These are phyloP conservation scores for Monosporascus sp. DNA, from an alignment of 2,329 filamentous ascomycete genomes.

Conservation along the genomic window DNA sequence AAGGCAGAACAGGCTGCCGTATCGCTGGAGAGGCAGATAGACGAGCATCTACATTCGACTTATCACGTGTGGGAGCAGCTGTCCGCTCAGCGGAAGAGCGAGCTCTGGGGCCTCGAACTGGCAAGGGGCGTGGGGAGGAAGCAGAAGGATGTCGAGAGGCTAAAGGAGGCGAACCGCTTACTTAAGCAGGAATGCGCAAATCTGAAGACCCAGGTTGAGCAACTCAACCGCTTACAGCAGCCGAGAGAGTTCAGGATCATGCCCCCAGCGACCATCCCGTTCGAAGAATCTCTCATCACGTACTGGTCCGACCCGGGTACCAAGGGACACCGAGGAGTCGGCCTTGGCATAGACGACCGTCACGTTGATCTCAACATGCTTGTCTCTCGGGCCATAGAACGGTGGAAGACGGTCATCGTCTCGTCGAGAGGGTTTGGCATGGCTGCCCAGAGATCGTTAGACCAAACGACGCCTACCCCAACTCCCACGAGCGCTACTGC, in stretches of 20 bases:
- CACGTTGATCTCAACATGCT: slow-evolving; percentile 46
- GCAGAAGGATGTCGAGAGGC: slow-evolving; percentile 47
- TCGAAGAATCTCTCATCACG: slow-evolving; percentile 43
- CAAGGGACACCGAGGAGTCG: slow-evolving; percentile 34
- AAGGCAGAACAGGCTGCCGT: slow-evolving; percentile 48
- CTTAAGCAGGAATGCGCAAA: slow-evolving; percentile 52
- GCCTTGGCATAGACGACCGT: slow-evolving; percentile 44
- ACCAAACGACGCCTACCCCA: slow-evolving; percentile 24
- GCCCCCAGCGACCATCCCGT: slow-evolving; percentile 45
- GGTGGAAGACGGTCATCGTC: slow-evolving; percentile 58
- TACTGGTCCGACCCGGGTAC: slow-evolving; percentile 41
- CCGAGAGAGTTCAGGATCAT: slow-evolving; percentile 53
- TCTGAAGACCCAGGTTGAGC: slow-evolving; percentile 53
- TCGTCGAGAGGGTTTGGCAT: slow-evolving; percentile 44
- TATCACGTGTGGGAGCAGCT: slow-evolving; percentile 72
- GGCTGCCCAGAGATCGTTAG: slow-evolving; percentile 44
- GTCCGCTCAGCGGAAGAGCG: slow-evolving; percentile 46
- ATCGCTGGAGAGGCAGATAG: slow-evolving; percentile 61
- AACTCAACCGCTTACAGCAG: slow-evolving; percentile 53
- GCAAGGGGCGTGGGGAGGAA: slow-evolving; percentile 54
- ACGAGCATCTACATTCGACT: slow-evolving; percentile 70
- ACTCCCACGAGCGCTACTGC: slow-evolving; percentile 17
- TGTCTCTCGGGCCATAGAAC: slow-evolving; percentile 50
- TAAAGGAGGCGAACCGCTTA: slow-evolving; percentile 44
- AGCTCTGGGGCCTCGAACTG: slow-evolving; percentile 57